These are phyloP conservation scores for Syncephalastrum contaminatum DNA, from an alignment of 371 early-diverging fungal genomes.

Conservation along the genomic window DNA sequence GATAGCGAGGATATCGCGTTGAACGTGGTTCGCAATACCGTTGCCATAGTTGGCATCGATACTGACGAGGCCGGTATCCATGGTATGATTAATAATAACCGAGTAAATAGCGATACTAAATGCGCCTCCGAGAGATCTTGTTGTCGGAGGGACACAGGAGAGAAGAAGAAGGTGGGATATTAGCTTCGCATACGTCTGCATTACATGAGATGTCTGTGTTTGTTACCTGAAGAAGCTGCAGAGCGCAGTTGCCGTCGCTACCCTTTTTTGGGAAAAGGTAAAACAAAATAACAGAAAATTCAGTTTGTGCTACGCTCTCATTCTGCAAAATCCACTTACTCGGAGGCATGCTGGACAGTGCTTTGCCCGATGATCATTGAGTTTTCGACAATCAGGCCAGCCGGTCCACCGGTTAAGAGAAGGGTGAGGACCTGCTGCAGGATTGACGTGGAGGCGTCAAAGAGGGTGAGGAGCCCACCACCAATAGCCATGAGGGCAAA, in stretches of 20 bases:
- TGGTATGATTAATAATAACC: not conserved
- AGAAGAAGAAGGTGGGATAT: not conserved
- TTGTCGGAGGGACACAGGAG: not conserved
- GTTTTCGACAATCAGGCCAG: not conserved
- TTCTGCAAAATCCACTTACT: not conserved
- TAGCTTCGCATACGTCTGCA: not conserved
- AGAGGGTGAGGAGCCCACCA: not conserved
- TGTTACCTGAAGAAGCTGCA: slow-evolving; percentile 2
- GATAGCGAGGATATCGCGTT: too few species aligned
- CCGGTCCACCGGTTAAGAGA: not conserved
- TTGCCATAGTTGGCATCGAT: too few species aligned
- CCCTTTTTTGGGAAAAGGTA: not conserved
- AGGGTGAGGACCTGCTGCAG: not conserved
- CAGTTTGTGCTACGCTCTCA: not conserved
- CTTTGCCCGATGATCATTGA: not conserved
- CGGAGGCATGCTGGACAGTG: not conserved
- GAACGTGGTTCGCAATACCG: too few species aligned
- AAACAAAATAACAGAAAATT: not conserved
- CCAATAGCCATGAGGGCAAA: not conserved
- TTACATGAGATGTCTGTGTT: not conserved
- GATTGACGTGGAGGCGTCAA: not conserved
- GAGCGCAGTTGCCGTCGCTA: not conserved
- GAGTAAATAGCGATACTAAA: slow-evolving; percentile 1
- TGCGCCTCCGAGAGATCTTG: not conserved
- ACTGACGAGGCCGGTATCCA: not conserved